Percentiles rank a stretch among this genome's conserved stretches.
These are phyloP conservation scores for Cadophora sp. DNA, from an alignment of 2,329 filamentous ascomycete species.

Conservation along the genomic window DNA sequence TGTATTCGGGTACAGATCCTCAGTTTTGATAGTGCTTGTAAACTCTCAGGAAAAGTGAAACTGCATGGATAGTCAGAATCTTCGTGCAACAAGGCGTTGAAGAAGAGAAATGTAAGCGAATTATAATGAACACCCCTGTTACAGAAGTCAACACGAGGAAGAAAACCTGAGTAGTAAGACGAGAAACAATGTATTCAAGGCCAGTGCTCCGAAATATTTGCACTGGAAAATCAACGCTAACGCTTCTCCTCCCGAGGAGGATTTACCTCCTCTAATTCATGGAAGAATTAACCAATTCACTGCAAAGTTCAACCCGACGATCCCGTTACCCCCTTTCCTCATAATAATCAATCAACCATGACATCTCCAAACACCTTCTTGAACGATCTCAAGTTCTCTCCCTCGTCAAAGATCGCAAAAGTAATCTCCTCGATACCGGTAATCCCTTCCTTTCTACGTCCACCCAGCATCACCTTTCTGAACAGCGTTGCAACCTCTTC, in stretches of 20 bases:
- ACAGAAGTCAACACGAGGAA: too few species aligned
- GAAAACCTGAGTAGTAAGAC: too few species aligned
- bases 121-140: too few species aligned
- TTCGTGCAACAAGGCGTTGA: too few species aligned
- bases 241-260: not conserved
- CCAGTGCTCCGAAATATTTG: not conserved
- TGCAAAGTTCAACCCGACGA: not conserved
- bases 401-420: conserved; percentile 66
- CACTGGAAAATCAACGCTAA: not conserved
- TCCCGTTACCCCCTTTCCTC: not conserved
- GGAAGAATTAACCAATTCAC: not conserved
- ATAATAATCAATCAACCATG: not conserved
- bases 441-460: conserved; percentile 65
- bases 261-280: not conserved
- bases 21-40: too few species aligned
- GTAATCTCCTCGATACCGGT: conserved; percentile 62
- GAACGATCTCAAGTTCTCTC: conserved; percentile 60
- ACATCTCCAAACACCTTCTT: conserved; percentile 43
- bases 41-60: too few species aligned
- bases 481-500: conserved; percentile 68
- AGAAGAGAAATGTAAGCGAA: too few species aligned
- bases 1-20: too few species aligned
- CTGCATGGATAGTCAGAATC: too few species aligned
- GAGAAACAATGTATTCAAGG: not conserved
- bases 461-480: conserved; percentile 59